phyloP scores from a whole-genome alignment of 225 moss, liverwort and hornwort genomes.

The Pleurozium schreberi region DNA sequence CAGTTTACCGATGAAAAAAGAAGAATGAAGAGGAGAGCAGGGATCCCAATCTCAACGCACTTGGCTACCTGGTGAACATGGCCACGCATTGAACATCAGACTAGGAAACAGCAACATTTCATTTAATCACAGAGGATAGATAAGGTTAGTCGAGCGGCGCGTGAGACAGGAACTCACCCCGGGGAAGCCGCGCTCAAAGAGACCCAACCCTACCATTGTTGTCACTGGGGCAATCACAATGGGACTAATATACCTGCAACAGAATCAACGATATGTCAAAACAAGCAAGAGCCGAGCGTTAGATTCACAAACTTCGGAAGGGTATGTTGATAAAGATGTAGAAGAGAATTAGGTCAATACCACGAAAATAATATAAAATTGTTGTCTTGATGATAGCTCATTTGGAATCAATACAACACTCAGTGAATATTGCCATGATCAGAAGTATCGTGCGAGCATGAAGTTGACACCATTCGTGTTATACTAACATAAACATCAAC shows the following conservation, averaged over 20 bases:
- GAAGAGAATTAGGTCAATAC: background rate
- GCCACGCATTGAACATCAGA: background rate
- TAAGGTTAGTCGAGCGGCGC: background rate
- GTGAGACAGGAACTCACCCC: constrained; percentile 18
- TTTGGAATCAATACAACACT: background rate
- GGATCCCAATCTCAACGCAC: constrained; percentile 77
- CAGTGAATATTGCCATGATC: background rate
- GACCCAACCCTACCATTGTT: constrained; percentile 55
- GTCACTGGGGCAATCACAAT: constrained; percentile 73
- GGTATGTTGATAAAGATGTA: too few relatives aligned
- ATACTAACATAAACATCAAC: too few relatives aligned
- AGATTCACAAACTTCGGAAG: too few relatives aligned
- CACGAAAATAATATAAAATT: too few relatives aligned
- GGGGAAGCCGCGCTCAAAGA: constrained; percentile 61
- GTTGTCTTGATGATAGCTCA: too few relatives aligned
- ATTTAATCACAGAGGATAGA: too few relatives aligned
- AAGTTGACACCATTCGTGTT: background rate
- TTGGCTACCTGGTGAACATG: constrained; percentile 42
- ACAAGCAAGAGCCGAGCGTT: too few relatives aligned
- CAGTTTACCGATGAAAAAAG: constrained; percentile 44
- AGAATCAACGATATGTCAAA: background rate
- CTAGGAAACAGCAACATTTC: background rate
- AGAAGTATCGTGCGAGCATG: background rate
- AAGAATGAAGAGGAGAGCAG: constrained; percentile 55
- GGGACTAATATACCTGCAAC: constrained; percentile 60